Evolutionary conservation across 148 eudicot species (phyloP).

Genomic region (Dianthus caryophyllus): DNA sequence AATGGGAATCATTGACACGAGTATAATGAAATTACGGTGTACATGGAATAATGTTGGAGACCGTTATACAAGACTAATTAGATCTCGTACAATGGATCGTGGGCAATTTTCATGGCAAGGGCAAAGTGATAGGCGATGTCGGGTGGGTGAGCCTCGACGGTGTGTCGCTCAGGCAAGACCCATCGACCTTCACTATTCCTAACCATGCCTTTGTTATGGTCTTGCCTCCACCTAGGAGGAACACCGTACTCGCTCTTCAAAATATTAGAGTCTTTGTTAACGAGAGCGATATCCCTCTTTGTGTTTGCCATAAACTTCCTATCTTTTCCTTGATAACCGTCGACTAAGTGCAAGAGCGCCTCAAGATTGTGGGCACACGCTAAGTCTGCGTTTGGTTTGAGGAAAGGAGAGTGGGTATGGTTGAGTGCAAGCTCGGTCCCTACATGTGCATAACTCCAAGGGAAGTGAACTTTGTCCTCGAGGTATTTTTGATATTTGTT

Average conservation of each 20-base stretch:
- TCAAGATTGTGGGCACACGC: constrained; percentile 41
- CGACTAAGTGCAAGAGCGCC: constrained; percentile 52
- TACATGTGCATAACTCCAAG: constrained; percentile 52
- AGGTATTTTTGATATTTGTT: constrained; percentile 39
- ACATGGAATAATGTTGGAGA: neutral
- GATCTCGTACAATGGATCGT: constrained; percentile 20
- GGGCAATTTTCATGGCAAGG: constrained; percentile 50
- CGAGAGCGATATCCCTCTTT: constrained; percentile 66
- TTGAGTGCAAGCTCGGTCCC: constrained; percentile 35
- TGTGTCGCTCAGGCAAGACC: constrained; percentile 59
- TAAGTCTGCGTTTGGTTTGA: constrained; percentile 23
- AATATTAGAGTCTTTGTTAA: constrained; percentile 63
- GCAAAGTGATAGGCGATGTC: constrained; percentile 65
- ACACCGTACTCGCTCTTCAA: constrained; percentile 51
- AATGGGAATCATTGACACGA: too few species aligned
- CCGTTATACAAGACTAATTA: neutral
- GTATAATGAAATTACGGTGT: neutral
- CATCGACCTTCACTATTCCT: constrained; percentile 65
- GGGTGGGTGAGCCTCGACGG: constrained; percentile 54
- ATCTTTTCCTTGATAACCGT: constrained; percentile 50
- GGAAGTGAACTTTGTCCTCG: constrained; percentile 39
- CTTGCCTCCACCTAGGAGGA: constrained; percentile 79
- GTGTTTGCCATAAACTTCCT: constrained; percentile 31
- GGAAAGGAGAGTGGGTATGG: constrained; percentile 36
- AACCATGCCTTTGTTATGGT: constrained; percentile 81